Evolutionary conservation across 306 rosid genomes (phyloP).

Genomic region (Echinosophora koreensis): DNA sequence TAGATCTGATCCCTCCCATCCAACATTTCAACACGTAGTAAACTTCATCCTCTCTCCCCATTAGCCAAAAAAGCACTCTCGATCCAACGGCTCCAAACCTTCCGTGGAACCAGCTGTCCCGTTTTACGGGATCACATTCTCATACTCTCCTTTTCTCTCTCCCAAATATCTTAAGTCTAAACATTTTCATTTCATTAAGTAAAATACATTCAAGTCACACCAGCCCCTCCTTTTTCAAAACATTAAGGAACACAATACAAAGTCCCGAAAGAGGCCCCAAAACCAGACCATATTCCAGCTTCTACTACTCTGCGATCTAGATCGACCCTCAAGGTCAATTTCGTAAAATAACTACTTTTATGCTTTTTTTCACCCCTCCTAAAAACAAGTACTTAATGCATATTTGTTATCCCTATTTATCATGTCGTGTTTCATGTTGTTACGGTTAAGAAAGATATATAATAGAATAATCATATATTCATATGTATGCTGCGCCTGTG

Average conservation of each 20-base stretch:
- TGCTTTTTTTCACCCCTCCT: background rate
- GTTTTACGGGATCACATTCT: slow-evolving; percentile 44
- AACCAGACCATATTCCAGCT: slow-evolving; percentile 47
- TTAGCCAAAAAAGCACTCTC: slow-evolving; percentile 34
- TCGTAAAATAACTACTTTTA: slow-evolving; percentile 55
- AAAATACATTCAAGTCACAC: slow-evolving; percentile 45
- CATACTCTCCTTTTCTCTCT: slow-evolving; percentile 12
- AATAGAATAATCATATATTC: slow-evolving; percentile 14
- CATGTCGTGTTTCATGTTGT: background rate
- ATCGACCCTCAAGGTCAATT: slow-evolving; percentile 68
- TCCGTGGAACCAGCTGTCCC: slow-evolving; percentile 55
- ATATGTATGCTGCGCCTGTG: background rate
- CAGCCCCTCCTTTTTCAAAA: slow-evolving; percentile 42
- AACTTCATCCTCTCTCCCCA: background rate
- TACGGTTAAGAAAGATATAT: slow-evolving; percentile 31
- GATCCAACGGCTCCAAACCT: slow-evolving; percentile 65
- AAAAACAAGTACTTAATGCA: slow-evolving; percentile 1
- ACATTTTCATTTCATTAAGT: slow-evolving; percentile 45
- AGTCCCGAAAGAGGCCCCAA: slow-evolving; percentile 53
- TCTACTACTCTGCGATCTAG: slow-evolving; percentile 51
- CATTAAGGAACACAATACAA: slow-evolving; percentile 16
- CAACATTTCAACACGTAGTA: slow-evolving; percentile 51
- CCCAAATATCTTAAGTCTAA: slow-evolving; percentile 28
- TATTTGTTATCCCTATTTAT: slow-evolving; percentile 33
- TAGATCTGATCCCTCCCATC: slow-evolving; percentile 41